phyloP scores from a whole-genome alignment of 140 eudicot species.

The Oenanthe javanica region DNA sequence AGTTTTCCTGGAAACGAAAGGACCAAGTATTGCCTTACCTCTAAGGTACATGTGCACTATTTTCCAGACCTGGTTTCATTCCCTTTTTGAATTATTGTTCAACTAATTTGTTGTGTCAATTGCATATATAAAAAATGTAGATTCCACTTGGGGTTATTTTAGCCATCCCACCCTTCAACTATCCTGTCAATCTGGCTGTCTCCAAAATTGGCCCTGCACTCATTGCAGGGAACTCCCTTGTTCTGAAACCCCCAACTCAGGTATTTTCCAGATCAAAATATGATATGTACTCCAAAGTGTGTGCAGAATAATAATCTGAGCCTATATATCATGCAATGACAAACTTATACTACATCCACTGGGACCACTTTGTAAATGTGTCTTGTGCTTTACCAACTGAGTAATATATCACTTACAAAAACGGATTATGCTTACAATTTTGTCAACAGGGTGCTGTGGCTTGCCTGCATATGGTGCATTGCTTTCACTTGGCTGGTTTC shows the following conservation, averaged over 20 bases:
- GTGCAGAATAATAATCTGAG: neutral
- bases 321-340: neutral
- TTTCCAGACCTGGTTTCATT: neutral
- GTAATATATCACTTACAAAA: neutral
- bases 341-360: neutral
- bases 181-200: slow-evolving; percentile 97
- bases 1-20: slow-evolving; percentile 99
- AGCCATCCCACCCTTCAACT: slow-evolving; percentile 97
- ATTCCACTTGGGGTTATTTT: slow-evolving; percentile 93
- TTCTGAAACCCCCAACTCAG: slow-evolving; percentile 99
- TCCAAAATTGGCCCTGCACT: slow-evolving; percentile 97
- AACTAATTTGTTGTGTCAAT: neutral
- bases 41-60: slow-evolving; percentile 56
- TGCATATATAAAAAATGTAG: slow-evolving; percentile 25
- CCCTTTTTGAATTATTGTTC: neutral
- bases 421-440: neutral
- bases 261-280: slow-evolving; percentile 21
- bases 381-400: neutral
- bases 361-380: neutral
- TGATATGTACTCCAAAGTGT: neutral
- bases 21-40: slow-evolving; percentile 90
- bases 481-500: slow-evolving; percentile 97
- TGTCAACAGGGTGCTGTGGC: slow-evolving; percentile 90
- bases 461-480: slow-evolving; percentile 96
- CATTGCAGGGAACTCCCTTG: slow-evolving; percentile 95